phyloP scores from a whole-genome alignment of 257 asterid species.

The Solanum infundibuliforme region DNA sequence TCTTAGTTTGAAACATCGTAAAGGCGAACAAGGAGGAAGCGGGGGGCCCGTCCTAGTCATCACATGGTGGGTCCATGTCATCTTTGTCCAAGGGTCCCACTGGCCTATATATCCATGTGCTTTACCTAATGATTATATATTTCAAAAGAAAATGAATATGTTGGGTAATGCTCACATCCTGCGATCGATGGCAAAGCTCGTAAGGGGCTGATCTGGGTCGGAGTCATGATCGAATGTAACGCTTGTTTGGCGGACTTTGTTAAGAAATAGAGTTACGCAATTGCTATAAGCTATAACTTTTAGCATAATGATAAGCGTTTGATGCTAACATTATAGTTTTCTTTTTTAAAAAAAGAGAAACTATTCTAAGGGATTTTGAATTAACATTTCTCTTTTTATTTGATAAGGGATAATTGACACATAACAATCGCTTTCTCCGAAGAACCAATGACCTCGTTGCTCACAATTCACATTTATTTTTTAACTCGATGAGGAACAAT shows the following conservation, averaged over 20 bases:
- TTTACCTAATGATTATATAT: not conserved
- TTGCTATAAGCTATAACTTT: too few species aligned
- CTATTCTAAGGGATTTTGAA: not conserved
- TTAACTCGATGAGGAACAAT: not conserved
- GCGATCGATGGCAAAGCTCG: too few species aligned
- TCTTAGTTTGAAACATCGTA: not conserved
- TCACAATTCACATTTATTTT: not conserved
- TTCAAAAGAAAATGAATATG: not conserved
- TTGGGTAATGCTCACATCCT: too few species aligned
- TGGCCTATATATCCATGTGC: conserved; percentile 18
- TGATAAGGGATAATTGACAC: not conserved
- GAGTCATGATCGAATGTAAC: too few species aligned
- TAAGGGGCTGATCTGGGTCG: fast-evolving
- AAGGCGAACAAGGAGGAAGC: not conserved
- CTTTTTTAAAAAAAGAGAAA: too few species aligned
- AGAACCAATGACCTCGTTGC: not conserved
- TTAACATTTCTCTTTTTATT: not conserved
- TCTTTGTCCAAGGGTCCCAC: conserved; percentile 6
- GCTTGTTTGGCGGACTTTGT: too few species aligned
- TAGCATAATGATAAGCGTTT: too few species aligned
- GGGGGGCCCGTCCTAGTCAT: conserved; percentile 15
- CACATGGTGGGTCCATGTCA: conserved; percentile 22
- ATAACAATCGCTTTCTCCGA: not conserved
- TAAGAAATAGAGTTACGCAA: too few species aligned
- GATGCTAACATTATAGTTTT: too few species aligned